Conservation (phyloP, 768 basidiomycete species). For the Austroboletus eburneus region DNA sequence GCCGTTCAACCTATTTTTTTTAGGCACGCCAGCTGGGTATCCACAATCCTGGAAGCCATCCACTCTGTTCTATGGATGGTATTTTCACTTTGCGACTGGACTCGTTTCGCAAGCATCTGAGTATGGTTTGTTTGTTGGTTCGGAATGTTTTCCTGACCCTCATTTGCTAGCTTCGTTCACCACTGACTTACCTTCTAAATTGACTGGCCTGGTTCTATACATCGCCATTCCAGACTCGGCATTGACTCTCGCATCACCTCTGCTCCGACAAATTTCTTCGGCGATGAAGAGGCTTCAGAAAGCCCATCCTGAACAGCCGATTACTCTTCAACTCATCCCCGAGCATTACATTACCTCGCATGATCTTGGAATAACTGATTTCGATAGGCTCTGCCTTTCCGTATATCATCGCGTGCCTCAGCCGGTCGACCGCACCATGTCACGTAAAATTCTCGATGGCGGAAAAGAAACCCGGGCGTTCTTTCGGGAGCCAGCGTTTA, state of each 20-base stretch:
- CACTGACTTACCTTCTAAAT: slow-evolving; percentile 35
- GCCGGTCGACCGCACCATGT: slow-evolving; percentile 57
- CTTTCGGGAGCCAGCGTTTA: slow-evolving; percentile 64
- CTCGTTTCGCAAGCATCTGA: slow-evolving; percentile 62
- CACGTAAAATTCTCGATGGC: slow-evolving; percentile 44
- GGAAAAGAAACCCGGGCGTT: slow-evolving; percentile 40
- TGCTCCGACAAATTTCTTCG: slow-evolving; percentile 66
- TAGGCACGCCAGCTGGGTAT: slow-evolving; percentile 62
- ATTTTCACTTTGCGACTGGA: slow-evolving; percentile 64
- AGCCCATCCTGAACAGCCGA: slow-evolving; percentile 41
- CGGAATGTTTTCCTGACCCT: not conserved
- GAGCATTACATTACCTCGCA: slow-evolving; percentile 50
- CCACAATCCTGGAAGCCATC: slow-evolving; percentile 49
- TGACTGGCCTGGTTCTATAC: slow-evolving; percentile 57
- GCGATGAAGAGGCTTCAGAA: slow-evolving; percentile 55
- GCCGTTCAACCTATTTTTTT: slow-evolving; percentile 8
- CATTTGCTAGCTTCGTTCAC: slow-evolving; percentile 45
- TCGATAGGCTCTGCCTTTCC: slow-evolving; percentile 54
- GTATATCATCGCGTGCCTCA: slow-evolving; percentile 70
- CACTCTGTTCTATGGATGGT: slow-evolving; percentile 47
- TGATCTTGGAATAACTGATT: slow-evolving; percentile 19
- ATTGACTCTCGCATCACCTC: slow-evolving; percentile 60
- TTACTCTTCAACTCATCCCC: slow-evolving; percentile 72
- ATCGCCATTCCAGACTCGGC: slow-evolving; percentile 57
- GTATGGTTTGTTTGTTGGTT: slow-evolving; percentile 32